A percentile compares a stretch with the other conserved stretches of the same genome.
Conservation (phyloP, 108 stramenopile genomes). For the Nannochloropsis gaditana region DNA sequence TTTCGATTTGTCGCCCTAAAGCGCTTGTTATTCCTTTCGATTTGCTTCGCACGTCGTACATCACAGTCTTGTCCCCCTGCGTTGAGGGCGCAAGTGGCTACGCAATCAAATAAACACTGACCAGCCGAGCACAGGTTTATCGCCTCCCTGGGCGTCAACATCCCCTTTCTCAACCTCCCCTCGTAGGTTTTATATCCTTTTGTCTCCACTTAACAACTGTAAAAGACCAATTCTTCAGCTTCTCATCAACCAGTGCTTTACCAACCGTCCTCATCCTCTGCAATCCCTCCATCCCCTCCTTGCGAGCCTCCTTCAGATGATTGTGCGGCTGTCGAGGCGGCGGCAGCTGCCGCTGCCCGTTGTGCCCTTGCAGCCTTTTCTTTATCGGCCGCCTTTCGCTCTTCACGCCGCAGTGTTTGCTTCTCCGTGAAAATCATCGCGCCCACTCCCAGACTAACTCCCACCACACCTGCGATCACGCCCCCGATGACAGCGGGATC, state of each 20-base stretch:
- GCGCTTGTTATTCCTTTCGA: no score
- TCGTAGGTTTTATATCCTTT: no score
- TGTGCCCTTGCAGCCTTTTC: neutral
- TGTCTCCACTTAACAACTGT: no score
- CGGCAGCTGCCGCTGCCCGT: neutral
- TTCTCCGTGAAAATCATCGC: conserved; percentile 11
- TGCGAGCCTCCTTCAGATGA: neutral
- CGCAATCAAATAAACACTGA: no score
- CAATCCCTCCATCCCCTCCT: neutral
- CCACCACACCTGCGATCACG: neutral
- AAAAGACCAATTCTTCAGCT: no score
- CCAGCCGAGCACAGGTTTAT: no score
- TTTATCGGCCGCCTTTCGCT: conserved; percentile 12
- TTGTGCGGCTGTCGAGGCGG: neutral
- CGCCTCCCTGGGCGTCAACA: neutral
- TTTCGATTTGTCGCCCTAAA: no score
- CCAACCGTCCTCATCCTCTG: conserved; percentile 14
- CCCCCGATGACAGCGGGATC: neutral
- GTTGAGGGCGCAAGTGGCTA: no score
- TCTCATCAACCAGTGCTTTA: neutral
- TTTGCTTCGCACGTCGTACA: no score
- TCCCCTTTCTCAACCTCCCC: neutral
- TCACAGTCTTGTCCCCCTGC: no score
- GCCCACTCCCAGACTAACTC: neutral
- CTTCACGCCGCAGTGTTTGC: neutral